Conservation (phyloP, 2,329 filamentous ascomycete species). For the Sclerotinia borealis region DNA sequence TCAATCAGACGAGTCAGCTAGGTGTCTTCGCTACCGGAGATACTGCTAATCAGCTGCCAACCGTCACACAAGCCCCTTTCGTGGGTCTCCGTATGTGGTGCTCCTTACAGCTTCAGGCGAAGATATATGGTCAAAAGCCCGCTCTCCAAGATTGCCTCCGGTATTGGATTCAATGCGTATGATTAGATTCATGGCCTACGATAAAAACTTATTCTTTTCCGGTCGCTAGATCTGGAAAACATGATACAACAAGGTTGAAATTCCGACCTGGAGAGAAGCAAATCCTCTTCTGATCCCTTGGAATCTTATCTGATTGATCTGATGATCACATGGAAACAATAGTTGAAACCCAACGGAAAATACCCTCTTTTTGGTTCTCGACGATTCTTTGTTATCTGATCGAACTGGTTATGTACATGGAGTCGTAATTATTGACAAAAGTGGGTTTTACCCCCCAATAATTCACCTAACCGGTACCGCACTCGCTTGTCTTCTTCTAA, state of each 20-base stretch:
- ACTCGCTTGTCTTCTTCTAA: neutral
- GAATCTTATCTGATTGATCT: conserved; percentile 2
- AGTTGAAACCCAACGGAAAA: neutral
- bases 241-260: neutral
- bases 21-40: neutral
- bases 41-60: neutral
- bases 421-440: neutral
- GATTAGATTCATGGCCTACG: neutral
- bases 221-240: neutral
- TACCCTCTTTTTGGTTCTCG: neutral
- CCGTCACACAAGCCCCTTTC: neutral
- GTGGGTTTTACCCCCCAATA: neutral
- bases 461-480: neutral
- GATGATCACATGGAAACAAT: neutral
- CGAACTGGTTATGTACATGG: neutral
- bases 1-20: neutral
- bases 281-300: neutral
- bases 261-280: neutral
- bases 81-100: neutral
- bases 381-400: conserved; percentile 1
- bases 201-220: neutral
- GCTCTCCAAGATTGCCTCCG: neutral
- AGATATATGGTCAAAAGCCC: neutral
- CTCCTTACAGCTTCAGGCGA: neutral
- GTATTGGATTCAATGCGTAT: neutral